phyloP scores from a whole-genome alignment of 208 protist species.

The Porcisia deanei region DNA sequence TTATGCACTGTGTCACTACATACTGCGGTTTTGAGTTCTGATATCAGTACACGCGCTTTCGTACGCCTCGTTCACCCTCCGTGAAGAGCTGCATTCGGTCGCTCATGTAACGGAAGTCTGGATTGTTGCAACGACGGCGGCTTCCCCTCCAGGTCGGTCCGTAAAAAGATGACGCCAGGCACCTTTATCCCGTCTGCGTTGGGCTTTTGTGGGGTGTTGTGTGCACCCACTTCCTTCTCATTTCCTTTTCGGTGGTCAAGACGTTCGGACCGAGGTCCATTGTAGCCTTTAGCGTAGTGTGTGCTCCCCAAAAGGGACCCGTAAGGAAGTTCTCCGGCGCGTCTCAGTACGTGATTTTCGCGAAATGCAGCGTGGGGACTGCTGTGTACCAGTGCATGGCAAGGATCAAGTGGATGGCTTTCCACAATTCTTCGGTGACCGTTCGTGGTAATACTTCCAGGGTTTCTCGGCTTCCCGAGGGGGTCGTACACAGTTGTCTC shows the following conservation, averaged over 20 bases:
- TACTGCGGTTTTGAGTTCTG: conserved; percentile 1
- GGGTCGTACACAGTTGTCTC: conserved; percentile 44
- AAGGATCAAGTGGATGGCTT: conserved; percentile 37
- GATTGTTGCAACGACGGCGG: neutral
- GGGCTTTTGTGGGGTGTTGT: conserved; percentile 21
- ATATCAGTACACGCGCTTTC: neutral
- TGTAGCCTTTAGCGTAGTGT: conserved; percentile 31
- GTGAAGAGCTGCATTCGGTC: neutral
- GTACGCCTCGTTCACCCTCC: neutral
- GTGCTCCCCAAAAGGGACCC: conserved; percentile 42
- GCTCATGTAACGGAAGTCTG: neutral
- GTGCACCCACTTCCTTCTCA: conserved; percentile 24
- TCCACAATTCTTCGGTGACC: conserved; percentile 45
- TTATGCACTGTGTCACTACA: neutral
- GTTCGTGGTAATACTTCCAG: conserved; percentile 36
- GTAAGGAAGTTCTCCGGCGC: conserved; percentile 23
- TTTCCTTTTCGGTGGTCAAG: conserved; percentile 26
- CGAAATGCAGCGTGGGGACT: conserved; percentile 23
- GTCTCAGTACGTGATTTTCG: conserved; percentile 42
- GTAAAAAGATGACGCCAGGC: conserved; percentile 7
- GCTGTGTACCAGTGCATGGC: conserved; percentile 37
- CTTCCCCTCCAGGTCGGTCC: neutral
- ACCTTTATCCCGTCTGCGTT: conserved; percentile 30
- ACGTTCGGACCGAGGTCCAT: conserved; percentile 34
- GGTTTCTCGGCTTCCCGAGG: conserved; percentile 49